Base-by-base conservation (phyloP, 139 green algal genomes). In the Chlamydomonas schloesseri region DNA sequence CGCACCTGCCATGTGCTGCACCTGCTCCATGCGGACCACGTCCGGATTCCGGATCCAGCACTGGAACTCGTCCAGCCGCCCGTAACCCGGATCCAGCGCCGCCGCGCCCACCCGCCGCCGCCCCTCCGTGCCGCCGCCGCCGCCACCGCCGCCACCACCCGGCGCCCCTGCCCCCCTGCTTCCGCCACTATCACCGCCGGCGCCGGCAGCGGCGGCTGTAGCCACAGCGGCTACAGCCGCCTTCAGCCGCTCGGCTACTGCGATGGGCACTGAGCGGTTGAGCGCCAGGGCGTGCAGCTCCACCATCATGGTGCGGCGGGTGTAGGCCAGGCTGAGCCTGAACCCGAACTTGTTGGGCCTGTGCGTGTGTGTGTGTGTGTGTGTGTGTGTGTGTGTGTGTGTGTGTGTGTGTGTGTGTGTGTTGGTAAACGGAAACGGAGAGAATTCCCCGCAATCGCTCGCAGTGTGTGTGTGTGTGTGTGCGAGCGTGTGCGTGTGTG, bases 11-110 rank as follows among this genome's bases (percentile, higher is more conserved):
- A 81, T 81, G 31, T 53, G 53, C 34, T 71, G 55, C 37, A 82
- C 75, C 31, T 82, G 58, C 75, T 82, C 75, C 75, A 82, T 82
- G 23, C 75, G 75, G 36, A 82, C 75, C 57, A 71, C 57, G 21
- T 82, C 75, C 23, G 75, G 75, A 23, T 82, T 71, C 14, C 75
- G 75, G 18, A 72, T 36, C 75, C 75, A 82, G 34, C 37, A 71
- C 10, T 36, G 28, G 34, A 82, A 72, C 75, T 82, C 75, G 8
- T 67, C 75, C 57, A 24, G 11, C 24, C 58, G 58, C 58, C 75
- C 60, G 60, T 82, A 50, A 5, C 42, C 6, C 42, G 42, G 75
- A 10, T 20, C 37, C 75, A 71, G 33, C 24, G 58, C 1, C 26
- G 34, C 58, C 4, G 75, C 75, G 28, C 75, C 58, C 34, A 67